Conservation (phyloP, 352 stramenopile species). For the Globisporangium acanthophoron region DNA sequence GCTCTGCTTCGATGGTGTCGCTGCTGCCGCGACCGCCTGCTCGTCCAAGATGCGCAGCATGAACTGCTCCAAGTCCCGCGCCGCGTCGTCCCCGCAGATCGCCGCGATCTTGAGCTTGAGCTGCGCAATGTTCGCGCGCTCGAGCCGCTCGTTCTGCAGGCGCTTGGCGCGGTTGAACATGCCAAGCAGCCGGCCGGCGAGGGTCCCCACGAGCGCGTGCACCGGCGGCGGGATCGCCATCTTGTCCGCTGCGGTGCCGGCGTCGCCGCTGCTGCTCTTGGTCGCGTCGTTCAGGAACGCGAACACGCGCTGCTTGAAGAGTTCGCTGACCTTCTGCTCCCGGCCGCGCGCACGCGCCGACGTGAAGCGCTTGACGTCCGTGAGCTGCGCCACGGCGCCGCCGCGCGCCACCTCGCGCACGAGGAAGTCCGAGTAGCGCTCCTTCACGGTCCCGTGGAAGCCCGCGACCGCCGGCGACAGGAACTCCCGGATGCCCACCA, state of each 20-base stretch:
- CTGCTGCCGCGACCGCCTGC: slow-evolving; percentile 13
- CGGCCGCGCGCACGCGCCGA: slow-evolving; percentile 24
- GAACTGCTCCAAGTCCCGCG: slow-evolving; percentile 31
- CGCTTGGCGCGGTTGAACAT: slow-evolving; percentile 67
- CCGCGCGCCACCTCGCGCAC: slow-evolving; percentile 77
- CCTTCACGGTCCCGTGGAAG: slow-evolving; percentile 86
- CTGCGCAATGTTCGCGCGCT: slow-evolving; percentile 38
- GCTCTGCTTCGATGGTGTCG: slow-evolving; percentile 6
- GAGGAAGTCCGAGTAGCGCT: slow-evolving; percentile 91
- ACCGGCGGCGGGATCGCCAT: slow-evolving; percentile 33
- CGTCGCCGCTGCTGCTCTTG: slow-evolving; percentile 12
- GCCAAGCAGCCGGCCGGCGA: slow-evolving; percentile 49
- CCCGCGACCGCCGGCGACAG: slow-evolving; percentile 49
- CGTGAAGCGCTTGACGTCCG: slow-evolving; percentile 49
- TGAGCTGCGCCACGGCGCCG: slow-evolving; percentile 54
- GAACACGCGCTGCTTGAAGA: slow-evolving; percentile 77
- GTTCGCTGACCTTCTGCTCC: slow-evolving; percentile 60
- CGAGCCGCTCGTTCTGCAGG: slow-evolving; percentile 17
- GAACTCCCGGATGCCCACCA: slow-evolving; percentile 73
- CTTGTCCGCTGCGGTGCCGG: slow-evolving; percentile 8
- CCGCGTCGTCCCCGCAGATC: slow-evolving; percentile 43
- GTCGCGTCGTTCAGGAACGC: slow-evolving; percentile 44
- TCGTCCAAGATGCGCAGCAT: slow-evolving; percentile 35
- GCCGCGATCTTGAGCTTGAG: slow-evolving; percentile 32
- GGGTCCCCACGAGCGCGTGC: slow-evolving; percentile 49